These are phyloP conservation scores for Allium fistulosum DNA, from an alignment of 106 monocot species.

Conservation along the genomic window DNA sequence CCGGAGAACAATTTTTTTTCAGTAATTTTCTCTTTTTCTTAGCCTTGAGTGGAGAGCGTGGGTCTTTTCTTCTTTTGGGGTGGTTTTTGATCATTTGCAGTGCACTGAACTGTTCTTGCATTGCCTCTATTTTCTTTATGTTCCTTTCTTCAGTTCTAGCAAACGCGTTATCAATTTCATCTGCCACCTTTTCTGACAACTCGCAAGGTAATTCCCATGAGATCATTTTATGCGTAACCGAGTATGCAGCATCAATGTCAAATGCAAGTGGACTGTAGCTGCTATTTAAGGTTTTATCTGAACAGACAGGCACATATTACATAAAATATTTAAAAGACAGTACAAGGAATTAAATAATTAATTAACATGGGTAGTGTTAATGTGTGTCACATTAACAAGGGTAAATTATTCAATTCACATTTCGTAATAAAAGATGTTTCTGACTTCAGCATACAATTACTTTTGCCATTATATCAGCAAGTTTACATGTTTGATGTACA, in stretches of 20 bases:
- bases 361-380: too few relatives aligned
- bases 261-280: constrained; percentile 33
- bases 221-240: constrained; percentile 39
- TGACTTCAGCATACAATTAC: too few relatives aligned
- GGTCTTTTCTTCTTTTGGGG: constrained; percentile 9
- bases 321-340: too few relatives aligned
- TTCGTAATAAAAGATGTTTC: too few relatives aligned
- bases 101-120: constrained; percentile 8
- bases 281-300: constrained; percentile 23
- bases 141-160: constrained; percentile 28
- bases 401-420: too few relatives aligned
- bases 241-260: constrained; percentile 70
- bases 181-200: constrained; percentile 49
- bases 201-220: constrained; percentile 64
- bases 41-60: constrained; percentile 1
- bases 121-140: constrained; percentile 3
- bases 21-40: constrained; percentile 21
- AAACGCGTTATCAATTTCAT: constrained; percentile 48
- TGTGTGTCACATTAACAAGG: too few relatives aligned
- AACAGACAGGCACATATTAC: neutral
- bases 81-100: constrained; percentile 6
- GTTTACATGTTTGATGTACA: too few relatives aligned
- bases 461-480: too few relatives aligned
- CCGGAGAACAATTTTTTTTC: constrained; percentile 22
- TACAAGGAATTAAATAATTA: too few relatives aligned